These are phyloP conservation scores for Paramarasmius palmivorus DNA, from an alignment of 1,284 basidiomycete species.

Conservation along the genomic window DNA sequence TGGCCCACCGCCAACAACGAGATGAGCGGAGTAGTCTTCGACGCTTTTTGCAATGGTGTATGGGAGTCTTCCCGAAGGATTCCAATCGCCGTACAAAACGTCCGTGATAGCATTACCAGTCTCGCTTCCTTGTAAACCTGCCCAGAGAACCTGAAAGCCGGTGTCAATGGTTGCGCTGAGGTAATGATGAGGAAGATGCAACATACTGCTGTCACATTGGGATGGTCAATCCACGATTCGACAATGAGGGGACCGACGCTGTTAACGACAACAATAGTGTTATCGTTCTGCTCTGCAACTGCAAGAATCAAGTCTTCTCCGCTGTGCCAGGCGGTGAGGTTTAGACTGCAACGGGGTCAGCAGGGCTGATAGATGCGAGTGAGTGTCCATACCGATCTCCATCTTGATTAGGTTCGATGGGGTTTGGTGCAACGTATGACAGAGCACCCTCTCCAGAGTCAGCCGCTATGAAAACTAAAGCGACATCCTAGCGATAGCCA, in stretches of 20 bases:
- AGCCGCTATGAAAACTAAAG: constrained; percentile 39
- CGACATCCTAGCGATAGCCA: constrained; percentile 29
- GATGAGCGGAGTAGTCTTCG: constrained; percentile 66
- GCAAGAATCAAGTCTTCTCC: constrained; percentile 37
- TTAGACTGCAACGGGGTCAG: constrained; percentile 34
- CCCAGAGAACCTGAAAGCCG: constrained; percentile 46
- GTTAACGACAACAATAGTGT: constrained; percentile 60
- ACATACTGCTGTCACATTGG: constrained; percentile 44
- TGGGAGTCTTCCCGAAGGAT: constrained; percentile 78
- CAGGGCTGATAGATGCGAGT: constrained; percentile 38
- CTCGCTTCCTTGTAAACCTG: constrained; percentile 73
- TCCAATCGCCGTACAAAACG: constrained; percentile 69
- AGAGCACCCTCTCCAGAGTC: constrained; percentile 33
- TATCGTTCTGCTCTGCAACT: constrained; percentile 34
- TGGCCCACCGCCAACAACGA: constrained; percentile 42
- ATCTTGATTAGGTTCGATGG: too few relatives aligned
- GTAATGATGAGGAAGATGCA: too few relatives aligned
- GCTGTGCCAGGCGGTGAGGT: constrained; percentile 51
- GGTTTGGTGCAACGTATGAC: too few relatives aligned
- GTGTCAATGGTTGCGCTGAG: too few relatives aligned
- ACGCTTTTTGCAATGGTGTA: constrained; percentile 77
- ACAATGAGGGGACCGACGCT: constrained; percentile 49
- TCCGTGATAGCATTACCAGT: constrained; percentile 77
- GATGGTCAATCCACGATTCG: constrained; percentile 52
- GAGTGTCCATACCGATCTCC: constrained; percentile 23